phyloP scores from a whole-genome alignment of 768 basidiomycete genomes.

The Lentinula guzmanii region DNA sequence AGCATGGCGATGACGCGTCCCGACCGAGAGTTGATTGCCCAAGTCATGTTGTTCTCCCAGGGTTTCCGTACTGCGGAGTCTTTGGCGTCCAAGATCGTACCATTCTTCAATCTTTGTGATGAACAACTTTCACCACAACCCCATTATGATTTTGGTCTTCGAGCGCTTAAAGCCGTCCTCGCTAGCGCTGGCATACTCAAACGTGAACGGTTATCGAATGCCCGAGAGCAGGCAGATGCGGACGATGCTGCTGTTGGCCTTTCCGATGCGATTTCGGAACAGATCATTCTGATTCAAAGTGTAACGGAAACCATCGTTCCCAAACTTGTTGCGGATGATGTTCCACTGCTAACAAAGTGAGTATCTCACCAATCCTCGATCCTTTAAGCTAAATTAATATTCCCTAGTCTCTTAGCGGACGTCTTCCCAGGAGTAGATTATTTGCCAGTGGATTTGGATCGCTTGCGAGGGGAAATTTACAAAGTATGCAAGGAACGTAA shows the following conservation, averaged over 20 bases:
- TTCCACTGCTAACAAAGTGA: constrained; percentile 87
- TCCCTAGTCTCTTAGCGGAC: constrained; percentile 77
- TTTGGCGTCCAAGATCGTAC: constrained; percentile 97
- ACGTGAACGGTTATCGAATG: constrained; percentile 70
- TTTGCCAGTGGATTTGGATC: constrained; percentile 80
- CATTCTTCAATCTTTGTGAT: constrained; percentile 98
- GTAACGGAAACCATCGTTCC: constrained; percentile 98
- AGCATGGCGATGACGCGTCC: constrained; percentile 99
- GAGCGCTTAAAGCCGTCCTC: constrained; percentile 94
- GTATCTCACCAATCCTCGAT: constrained; percentile 14
- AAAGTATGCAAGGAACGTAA: constrained; percentile 84
- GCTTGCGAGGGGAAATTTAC: constrained; percentile 77
- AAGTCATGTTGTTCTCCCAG: constrained; percentile 99
- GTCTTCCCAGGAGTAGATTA: constrained; percentile 97
- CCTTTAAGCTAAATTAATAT: not conserved
- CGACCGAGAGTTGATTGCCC: constrained; percentile 96
- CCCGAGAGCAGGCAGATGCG: constrained; percentile 30
- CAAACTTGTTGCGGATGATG: constrained; percentile 95
- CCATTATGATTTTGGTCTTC: constrained; percentile 98
- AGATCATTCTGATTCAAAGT: constrained; percentile 96
- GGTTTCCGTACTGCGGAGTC: constrained; percentile 97
- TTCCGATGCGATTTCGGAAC: constrained; percentile 77
- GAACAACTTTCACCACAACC: constrained; percentile 96
- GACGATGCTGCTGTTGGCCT: constrained; percentile 43
- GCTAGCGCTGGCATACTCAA: constrained; percentile 97